A percentile compares a stretch with the other conserved stretches of the same genome.
phyloP scores from a whole-genome alignment of 2,329 filamentous ascomycete species.

The Aspergillus bombycis region DNA sequence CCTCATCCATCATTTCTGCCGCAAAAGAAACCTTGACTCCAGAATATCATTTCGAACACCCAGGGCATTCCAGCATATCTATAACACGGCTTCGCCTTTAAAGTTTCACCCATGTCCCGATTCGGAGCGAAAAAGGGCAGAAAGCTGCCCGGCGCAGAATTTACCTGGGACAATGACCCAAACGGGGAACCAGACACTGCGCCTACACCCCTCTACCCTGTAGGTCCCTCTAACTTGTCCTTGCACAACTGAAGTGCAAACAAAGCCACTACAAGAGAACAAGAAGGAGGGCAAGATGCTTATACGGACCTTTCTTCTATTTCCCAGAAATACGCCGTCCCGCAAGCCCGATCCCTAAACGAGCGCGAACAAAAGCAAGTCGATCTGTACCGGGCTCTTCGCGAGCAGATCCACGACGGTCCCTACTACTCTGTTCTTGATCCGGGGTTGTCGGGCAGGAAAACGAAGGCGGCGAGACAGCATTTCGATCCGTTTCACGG shows the following conservation, averaged over 20 bases:
- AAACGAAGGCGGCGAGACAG: slow-evolving; percentile 41
- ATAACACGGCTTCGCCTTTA: neutral
- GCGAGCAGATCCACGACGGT: slow-evolving; percentile 60
- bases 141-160: slow-evolving; percentile 45
- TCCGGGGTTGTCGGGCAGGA: slow-evolving; percentile 30
- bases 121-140: slow-evolving; percentile 43
- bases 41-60: neutral
- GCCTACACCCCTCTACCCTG: slow-evolving; percentile 52
- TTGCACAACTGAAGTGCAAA: neutral
- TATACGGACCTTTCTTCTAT: neutral
- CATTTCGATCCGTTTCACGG: slow-evolving; percentile 65
- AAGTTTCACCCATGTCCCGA: slow-evolving; percentile 39
- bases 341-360: slow-evolving; percentile 36
- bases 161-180: slow-evolving; percentile 44
- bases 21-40: neutral
- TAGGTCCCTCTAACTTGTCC: slow-evolving; percentile 30
- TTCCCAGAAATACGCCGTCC: slow-evolving; percentile 42
- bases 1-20: slow-evolving; percentile 4
- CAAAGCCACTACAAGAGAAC: neutral
- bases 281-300: neutral
- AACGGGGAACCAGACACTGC: slow-evolving; percentile 46
- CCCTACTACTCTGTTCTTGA: slow-evolving; percentile 61
- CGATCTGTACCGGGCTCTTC: slow-evolving; percentile 54
- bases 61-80: neutral
- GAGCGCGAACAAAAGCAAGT: slow-evolving; percentile 52